A percentile compares a stretch with the other conserved stretches of the same genome.
These are phyloP conservation scores for Schoenoplectus tabernaemontani DNA, from an alignment of 202 grass and related monocot genomes.

Conservation along the genomic window DNA sequence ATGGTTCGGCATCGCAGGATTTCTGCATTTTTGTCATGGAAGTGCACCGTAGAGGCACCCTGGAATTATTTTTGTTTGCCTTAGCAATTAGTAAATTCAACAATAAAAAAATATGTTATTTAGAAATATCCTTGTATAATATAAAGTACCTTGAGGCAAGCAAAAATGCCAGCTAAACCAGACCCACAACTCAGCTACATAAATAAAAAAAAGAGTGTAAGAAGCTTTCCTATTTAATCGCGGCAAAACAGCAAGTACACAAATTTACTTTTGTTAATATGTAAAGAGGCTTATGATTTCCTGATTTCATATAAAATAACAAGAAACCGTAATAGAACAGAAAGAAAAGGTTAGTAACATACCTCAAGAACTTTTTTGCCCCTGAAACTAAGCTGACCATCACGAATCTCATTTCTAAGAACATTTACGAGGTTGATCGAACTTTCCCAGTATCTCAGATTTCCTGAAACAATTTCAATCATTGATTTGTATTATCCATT, in stretches of 20 bases:
- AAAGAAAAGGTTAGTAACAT: not conserved
- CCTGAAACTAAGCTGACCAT: slow-evolving; percentile 61
- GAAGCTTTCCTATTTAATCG: not conserved
- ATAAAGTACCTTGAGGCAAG: slow-evolving; percentile 73
- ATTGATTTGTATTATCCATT: not conserved
- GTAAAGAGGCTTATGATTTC: slow-evolving; percentile 15
- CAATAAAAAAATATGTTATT: not conserved
- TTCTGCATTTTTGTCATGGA: slow-evolving; percentile 90
- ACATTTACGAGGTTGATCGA: slow-evolving; percentile 61
- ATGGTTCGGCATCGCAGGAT: slow-evolving; percentile 75
- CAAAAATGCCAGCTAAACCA: slow-evolving; percentile 79
- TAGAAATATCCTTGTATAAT: not conserved
- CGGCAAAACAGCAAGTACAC: not conserved
- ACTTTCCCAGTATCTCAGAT: slow-evolving; percentile 61
- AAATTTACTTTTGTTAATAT: not conserved
- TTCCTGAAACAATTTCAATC: slow-evolving; percentile 28
- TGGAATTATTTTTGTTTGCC: slow-evolving; percentile 22
- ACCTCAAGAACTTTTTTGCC: slow-evolving; percentile 71
- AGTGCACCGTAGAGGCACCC: slow-evolving; percentile 85
- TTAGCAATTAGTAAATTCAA: not conserved
- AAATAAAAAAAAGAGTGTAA: slow-evolving; percentile 25
- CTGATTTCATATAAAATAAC: not conserved
- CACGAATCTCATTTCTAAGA: slow-evolving; percentile 73
- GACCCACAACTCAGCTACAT: slow-evolving; percentile 80
- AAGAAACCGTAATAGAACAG: slow-evolving; percentile 14